Evolutionary conservation across 805 yeast genomes (phyloP), one percentile per base, ranked within the genome.

Genomic region (Lipomyces kockii): DNA sequence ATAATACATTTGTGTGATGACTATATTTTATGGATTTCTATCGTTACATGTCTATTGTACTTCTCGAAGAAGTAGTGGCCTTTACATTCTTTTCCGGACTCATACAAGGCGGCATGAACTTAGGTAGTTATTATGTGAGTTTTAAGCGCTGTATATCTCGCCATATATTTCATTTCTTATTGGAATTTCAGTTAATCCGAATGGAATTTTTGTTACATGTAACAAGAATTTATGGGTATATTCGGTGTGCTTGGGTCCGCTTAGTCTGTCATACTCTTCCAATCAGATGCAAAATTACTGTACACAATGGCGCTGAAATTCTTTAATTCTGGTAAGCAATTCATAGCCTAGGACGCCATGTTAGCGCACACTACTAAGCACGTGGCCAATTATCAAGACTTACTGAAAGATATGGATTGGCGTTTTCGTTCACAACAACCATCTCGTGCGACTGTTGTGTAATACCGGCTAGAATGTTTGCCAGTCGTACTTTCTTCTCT

Each of bases 301-400:
- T 93, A 93, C 8, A 93, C 93, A 72, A 92, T 84, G 3, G 98
- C 98, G 79, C 97, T 89, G 72, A 93, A 83, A 68, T 92, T 97
- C 71, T 91, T 96, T 65, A 93, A 83, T 70, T 88, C 92, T 20
- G 85, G 87, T 39, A 83, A 78, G 66, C 79, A 79, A 71, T 84
- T 83, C 83, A 87, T 79, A 3, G 81, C 78, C 71, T 67, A 25
- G 4, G 12, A 20, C 22, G 49, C 49, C 22, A 43, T 43, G 22
- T 43, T 43, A 43, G 49, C 8, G 5, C 8, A 43, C 49, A n/a
- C 49, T 17, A n/a, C 22, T 43, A 17, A 43, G 22, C 49, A 43
- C 25, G n/a, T 17, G 22, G 22, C 22, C 20, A 17, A n/a, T 17
- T 17, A 43, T 17, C 49, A n/a, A n/a, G 20, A 49, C 70, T 8